Conservation (phyloP, 345 rosid genomes). For the Psidium friedrichsthalianum region DNA sequence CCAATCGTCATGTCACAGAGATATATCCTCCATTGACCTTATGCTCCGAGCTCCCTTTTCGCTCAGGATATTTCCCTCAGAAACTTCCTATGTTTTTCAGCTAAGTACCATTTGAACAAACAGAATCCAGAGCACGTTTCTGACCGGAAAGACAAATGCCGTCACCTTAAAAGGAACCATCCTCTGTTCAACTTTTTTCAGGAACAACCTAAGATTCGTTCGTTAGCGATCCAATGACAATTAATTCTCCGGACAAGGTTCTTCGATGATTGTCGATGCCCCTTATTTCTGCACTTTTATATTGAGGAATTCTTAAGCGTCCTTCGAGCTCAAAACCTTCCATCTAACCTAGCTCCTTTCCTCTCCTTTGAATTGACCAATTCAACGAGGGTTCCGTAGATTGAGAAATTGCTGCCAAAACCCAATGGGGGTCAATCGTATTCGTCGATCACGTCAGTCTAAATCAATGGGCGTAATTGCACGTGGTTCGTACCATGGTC, state of each 20-base stretch:
- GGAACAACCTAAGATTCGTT: neutral
- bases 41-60: neutral
- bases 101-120: neutral
- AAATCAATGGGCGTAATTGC: neutral
- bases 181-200: neutral
- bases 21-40: neutral
- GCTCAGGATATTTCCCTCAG: neutral
- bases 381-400: neutral
- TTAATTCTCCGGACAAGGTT: neutral
- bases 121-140: neutral
- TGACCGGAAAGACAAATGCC: neutral
- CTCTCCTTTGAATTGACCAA: neutral
- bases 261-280: neutral
- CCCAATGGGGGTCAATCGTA: neutral
- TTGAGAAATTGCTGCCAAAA: neutral
- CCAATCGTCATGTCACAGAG: neutral
- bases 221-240: neutral
- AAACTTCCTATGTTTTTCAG: neutral
- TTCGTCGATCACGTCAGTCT: neutral
- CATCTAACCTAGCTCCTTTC: neutral
- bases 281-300: neutral
- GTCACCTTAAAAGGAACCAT: neutral
- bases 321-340: neutral
- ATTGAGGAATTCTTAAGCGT: neutral
- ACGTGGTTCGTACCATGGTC: neutral